These are phyloP conservation scores for Vicia villosa DNA, from an alignment of 306 rosid species.

Conservation along the genomic window DNA sequence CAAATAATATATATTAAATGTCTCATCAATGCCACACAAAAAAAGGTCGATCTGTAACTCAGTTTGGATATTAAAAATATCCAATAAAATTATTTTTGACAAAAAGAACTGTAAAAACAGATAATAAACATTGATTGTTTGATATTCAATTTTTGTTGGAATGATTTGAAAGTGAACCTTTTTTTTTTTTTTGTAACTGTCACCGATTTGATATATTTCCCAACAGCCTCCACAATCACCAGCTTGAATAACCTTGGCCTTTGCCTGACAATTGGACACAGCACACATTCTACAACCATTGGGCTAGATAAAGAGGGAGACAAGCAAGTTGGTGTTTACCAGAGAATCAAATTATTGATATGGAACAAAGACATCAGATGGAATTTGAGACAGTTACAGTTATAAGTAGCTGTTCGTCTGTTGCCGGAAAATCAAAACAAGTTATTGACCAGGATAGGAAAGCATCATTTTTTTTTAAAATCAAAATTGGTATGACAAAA, in stretches of 20 bases:
- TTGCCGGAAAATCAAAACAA: not conserved
- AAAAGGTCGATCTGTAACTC: not conserved
- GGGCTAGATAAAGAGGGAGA: not conserved
- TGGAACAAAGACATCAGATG: slow-evolving; percentile 9
- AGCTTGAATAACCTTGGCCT: not conserved
- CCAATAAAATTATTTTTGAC: no score
- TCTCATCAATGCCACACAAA: no score
- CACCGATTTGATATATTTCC: not conserved
- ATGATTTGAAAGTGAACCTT: not conserved
- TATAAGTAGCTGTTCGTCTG: not conserved
- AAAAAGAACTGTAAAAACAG: no score
- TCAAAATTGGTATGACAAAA: not conserved
- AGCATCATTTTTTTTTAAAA: not conserved
- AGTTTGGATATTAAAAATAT: no score
- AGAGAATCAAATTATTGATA: slow-evolving; percentile 24
- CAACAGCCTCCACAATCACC: not conserved
- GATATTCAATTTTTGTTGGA: no score
- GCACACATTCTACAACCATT: no score
- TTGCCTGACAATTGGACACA: no score
- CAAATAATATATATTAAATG: no score
- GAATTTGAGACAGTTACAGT: slow-evolving; percentile 2
- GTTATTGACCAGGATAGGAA: not conserved
- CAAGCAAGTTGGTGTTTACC: slow-evolving; percentile 7
- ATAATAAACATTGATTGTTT: no score
- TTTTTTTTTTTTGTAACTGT: no score